A percentile compares a stretch with the other conserved stretches of the same genome.
Conservation (phyloP, 78 protist species). For the Trichosphaerium sp. region DNA sequence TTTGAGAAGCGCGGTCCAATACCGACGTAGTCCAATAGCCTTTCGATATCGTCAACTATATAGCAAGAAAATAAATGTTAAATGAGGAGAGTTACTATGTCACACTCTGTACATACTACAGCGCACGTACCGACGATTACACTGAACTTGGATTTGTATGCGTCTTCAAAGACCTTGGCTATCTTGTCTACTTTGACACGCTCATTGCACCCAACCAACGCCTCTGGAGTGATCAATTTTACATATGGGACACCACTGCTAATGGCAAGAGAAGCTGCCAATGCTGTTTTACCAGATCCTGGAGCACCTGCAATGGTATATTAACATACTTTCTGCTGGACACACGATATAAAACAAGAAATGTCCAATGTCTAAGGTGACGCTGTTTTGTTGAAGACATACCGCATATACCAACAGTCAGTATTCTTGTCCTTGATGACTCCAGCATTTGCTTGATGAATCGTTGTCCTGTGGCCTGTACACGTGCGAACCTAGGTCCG, state of each 20-base stretch:
- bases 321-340: not conserved
- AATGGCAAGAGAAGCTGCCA: slow-evolving; percentile 85
- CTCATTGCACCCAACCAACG: slow-evolving; percentile 68
- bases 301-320: slow-evolving; percentile 13
- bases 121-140: not conserved
- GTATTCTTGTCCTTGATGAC: slow-evolving; percentile 72
- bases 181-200: slow-evolving; percentile 41
- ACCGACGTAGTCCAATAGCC: slow-evolving; percentile 81
- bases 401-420: slow-evolving; percentile 73
- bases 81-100: not conserved
- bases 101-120: not conserved
- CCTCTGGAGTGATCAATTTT: slow-evolving; percentile 75
- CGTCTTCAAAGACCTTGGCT: slow-evolving; percentile 89
- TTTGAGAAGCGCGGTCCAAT: slow-evolving; percentile 96
- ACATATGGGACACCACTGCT: slow-evolving; percentile 79
- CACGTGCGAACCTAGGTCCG: slow-evolving; percentile 40
- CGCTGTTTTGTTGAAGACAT: too few species aligned
- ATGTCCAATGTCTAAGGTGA: not conserved
- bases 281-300: slow-evolving; percentile 89
- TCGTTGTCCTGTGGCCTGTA: slow-evolving; percentile 19
- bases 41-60: slow-evolving; percentile 92
- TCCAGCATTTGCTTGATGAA: slow-evolving; percentile 53
- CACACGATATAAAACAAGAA: too few species aligned
- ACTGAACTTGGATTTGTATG: too few species aligned
- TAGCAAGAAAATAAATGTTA: slow-evolving; percentile 74